phyloP scores from a whole-genome alignment of 1,284 basidiomycete species.

The Uromyces viciae-fabae region DNA sequence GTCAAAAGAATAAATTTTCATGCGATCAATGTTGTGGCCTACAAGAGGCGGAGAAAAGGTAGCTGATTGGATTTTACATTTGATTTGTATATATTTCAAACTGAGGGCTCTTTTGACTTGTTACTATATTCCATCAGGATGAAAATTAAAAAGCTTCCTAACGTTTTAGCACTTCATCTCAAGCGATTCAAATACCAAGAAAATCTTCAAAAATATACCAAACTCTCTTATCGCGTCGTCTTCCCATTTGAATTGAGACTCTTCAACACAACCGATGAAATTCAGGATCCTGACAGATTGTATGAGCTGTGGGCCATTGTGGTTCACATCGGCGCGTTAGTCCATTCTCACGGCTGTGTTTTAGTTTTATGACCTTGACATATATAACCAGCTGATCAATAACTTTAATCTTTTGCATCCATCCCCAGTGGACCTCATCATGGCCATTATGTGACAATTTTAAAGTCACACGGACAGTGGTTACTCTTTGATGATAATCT shows the following conservation, averaged over 20 bases:
- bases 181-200: conserved; percentile 99
- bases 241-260: conserved; percentile 90
- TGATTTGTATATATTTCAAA: neutral
- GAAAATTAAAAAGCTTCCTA: conserved; percentile 94
- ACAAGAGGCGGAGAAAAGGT: conserved; percentile 92
- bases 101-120: neutral
- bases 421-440: conserved; percentile 78
- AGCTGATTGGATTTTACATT: neutral
- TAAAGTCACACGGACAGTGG: conserved; percentile 81
- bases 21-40: conserved; percentile 94
- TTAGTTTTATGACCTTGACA: conserved; percentile 18
- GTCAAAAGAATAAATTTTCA: conserved; percentile 96
- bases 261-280: conserved; percentile 94
- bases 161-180: conserved; percentile 87
- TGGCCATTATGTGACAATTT: conserved; percentile 93
- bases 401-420: too few relatives aligned
- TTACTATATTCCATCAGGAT: conserved; percentile 63
- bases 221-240: conserved; percentile 89
- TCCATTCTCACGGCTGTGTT: conserved; percentile 48
- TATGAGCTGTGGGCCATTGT: conserved; percentile 95
- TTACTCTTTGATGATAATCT: conserved; percentile 92
- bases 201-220: conserved; percentile 79
- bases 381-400: too few relatives aligned
- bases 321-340: conserved; percentile 92
- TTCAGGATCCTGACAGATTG: conserved; percentile 74